Evolutionary conservation across 495 filamentous ascomycete species (phyloP).

Genomic region (Penicillium angulare): DNA sequence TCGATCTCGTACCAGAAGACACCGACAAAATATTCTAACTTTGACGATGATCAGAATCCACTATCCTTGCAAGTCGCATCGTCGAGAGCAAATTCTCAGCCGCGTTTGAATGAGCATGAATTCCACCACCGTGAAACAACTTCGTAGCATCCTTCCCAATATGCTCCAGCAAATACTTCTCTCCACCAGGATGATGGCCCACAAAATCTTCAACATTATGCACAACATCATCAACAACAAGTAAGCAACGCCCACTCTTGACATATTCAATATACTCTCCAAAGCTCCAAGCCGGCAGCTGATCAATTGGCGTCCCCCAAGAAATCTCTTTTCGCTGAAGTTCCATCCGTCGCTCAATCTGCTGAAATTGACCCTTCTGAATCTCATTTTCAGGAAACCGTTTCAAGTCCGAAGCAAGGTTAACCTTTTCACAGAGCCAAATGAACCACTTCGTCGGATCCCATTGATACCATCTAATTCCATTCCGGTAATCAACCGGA

Average conservation of each 20-base stretch:
- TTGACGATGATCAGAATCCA: no score
- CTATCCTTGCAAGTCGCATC: no score
- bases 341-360: slow-evolving; percentile 92
- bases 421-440: slow-evolving; percentile 83
- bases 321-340: slow-evolving; percentile 80
- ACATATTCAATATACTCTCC: not conserved
- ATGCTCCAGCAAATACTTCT: not conserved
- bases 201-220: not conserved
- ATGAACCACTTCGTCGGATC: slow-evolving; percentile 96
- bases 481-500: slow-evolving; percentile 94
- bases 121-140: not conserved
- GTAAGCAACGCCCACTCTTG: not conserved
- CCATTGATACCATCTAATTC: slow-evolving; percentile 91
- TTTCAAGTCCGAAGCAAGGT: slow-evolving; percentile 87
- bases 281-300: not conserved
- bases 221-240: not conserved
- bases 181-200: not conserved
- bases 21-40: no score
- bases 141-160: not conserved
- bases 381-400: slow-evolving; percentile 93
- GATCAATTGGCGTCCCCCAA: slow-evolving; percentile 58
- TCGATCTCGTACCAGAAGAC: no score
- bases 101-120: no score
- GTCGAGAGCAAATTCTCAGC: not conserved
- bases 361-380: slow-evolving; percentile 91